Conservation (phyloP, 257 asterid species). For the Jaltomata sinuosa region DNA sequence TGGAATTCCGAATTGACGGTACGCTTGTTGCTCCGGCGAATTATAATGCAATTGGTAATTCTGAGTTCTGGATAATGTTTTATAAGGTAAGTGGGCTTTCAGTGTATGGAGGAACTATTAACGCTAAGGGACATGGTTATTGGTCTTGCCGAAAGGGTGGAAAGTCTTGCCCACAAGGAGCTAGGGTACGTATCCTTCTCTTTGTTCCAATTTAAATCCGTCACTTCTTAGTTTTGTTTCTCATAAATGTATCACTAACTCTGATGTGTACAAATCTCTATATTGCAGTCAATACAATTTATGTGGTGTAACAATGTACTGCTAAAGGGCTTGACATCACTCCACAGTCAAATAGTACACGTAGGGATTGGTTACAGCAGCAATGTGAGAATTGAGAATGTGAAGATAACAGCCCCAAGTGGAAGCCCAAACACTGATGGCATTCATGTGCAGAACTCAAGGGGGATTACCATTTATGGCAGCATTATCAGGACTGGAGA, state of each 20-base stretch:
- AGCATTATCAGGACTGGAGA: not conserved
- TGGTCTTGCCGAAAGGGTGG: conserved; percentile 42
- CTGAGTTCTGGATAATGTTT: conserved; percentile 55
- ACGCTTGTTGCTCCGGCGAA: conserved; percentile 57
- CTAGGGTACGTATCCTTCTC: conserved; percentile 33
- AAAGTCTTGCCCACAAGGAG: conserved; percentile 49
- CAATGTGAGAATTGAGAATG: conserved; percentile 1
- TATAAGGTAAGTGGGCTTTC: conserved; percentile 47
- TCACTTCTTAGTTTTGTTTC: not conserved
- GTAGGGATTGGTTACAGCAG: not conserved
- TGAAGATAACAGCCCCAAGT: conserved; percentile 1
- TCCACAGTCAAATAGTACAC: not conserved
- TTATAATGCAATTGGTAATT: conserved; percentile 31
- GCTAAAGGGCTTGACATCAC: not conserved
- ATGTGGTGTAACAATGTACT: not conserved
- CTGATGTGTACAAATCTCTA: not conserved
- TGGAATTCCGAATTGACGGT: conserved; percentile 46
- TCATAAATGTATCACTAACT: not conserved
- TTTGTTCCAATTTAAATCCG: not conserved
- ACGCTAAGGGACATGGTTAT: conserved; percentile 48
- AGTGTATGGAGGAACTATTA: conserved; percentile 49
- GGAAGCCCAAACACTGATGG: conserved; percentile 6
- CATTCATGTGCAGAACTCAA: conserved; percentile 1
- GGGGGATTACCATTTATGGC: not conserved
- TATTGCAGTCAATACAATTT: not conserved